Percentiles rank a stretch among this genome's conserved stretches.
Conservation (phyloP, 208 protist species). For the Trypanosoma cruzi region DNA sequence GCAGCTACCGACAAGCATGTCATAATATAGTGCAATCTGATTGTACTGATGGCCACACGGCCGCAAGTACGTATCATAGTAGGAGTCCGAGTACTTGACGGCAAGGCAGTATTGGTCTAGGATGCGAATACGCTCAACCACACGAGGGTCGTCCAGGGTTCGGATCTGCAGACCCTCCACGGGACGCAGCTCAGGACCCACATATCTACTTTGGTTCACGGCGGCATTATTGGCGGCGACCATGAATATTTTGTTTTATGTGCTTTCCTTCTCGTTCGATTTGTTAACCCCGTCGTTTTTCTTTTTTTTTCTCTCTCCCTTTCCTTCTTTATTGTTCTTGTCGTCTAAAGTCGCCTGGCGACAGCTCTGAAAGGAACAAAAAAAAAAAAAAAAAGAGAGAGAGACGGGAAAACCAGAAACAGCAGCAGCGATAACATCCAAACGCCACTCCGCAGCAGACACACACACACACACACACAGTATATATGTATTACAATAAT, state of each 20-base stretch:
- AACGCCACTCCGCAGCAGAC: too few relatives aligned
- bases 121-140: constrained; percentile 80
- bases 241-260: constrained; percentile 10
- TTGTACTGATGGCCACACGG: constrained; percentile 64
- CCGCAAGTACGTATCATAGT: constrained; percentile 81
- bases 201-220: background rate
- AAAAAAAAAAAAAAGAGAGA: background rate
- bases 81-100: constrained; percentile 83
- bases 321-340: background rate
- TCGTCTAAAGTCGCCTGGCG: background rate
- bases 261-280: too few relatives aligned
- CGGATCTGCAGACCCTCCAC: constrained; percentile 73
- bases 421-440: background rate
- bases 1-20: constrained; percentile 91
- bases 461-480: too few relatives aligned
- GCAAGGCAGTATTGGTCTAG: constrained; percentile 79
- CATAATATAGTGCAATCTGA: constrained; percentile 87
- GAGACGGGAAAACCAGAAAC: background rate
- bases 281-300: background rate
- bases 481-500: too few relatives aligned
- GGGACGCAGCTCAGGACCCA: constrained; percentile 29
- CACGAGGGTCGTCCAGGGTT: constrained; percentile 55
- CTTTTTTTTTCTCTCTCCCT: background rate
- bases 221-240: background rate
- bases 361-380: too few relatives aligned